Evolutionary conservation across 257 asterid species (phyloP).

Genomic region (Fraxinus americana): DNA sequence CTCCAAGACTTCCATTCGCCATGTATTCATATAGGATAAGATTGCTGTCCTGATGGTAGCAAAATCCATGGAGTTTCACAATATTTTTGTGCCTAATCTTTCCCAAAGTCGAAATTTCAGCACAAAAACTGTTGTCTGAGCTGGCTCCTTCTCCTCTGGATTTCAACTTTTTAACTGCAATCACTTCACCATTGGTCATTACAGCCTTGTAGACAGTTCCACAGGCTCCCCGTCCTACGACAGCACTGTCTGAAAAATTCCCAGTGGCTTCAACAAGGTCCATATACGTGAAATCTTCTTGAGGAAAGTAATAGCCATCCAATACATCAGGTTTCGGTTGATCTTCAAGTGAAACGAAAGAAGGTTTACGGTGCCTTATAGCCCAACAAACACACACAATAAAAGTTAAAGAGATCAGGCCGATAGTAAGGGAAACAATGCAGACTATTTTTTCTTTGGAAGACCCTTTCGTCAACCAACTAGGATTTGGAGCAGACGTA

Average conservation of each 20-base stretch:
- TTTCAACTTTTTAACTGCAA: slow-evolving; percentile 78
- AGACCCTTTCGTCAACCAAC: slow-evolving; percentile 54
- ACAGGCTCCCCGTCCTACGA: slow-evolving; percentile 82
- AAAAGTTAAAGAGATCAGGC: slow-evolving; percentile 52
- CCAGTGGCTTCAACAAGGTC: slow-evolving; percentile 78
- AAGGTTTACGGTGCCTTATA: slow-evolving; percentile 36
- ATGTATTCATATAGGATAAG: slow-evolving; percentile 77
- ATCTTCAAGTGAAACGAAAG: slow-evolving; percentile 49
- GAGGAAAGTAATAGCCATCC: slow-evolving; percentile 65
- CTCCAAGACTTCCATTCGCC: slow-evolving; percentile 88
- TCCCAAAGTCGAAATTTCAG: slow-evolving; percentile 89
- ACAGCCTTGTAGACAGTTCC: slow-evolving; percentile 82
- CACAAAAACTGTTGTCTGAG: slow-evolving; percentile 69
- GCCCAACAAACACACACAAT: slow-evolving; percentile 60
- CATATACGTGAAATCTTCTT: slow-evolving; percentile 69
- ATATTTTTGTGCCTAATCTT: slow-evolving; percentile 78
- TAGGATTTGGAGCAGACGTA: slow-evolving; percentile 24
- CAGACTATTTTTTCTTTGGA: slow-evolving; percentile 55
- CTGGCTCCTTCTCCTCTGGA: slow-evolving; percentile 60
- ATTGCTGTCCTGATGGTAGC: slow-evolving; percentile 75
- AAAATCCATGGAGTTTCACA: slow-evolving; percentile 70
- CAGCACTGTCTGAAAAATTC: slow-evolving; percentile 57
- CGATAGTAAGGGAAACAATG: slow-evolving; percentile 56
- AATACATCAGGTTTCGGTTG: slow-evolving; percentile 42
- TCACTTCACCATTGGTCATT: slow-evolving; percentile 61